Conservation (phyloP, 1,284 basidiomycete genomes). For the Peniophora sp. region DNA sequence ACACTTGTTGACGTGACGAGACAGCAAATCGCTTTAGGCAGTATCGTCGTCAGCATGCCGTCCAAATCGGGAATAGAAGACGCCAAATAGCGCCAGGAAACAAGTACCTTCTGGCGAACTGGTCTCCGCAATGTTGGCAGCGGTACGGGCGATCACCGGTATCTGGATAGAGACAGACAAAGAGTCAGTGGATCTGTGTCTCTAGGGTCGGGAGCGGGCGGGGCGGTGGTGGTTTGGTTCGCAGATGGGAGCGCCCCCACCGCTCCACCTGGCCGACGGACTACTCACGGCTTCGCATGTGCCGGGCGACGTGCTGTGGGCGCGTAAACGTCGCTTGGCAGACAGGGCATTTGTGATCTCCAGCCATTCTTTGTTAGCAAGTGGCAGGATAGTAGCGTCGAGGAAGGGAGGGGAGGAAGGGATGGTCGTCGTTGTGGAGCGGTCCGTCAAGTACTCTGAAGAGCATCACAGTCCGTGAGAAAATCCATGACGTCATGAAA, state of each 20-base stretch:
- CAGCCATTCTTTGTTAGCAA: slow-evolving; percentile 21
- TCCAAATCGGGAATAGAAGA: not conserved
- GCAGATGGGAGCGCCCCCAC: not conserved
- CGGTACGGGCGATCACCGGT: slow-evolving; percentile 91
- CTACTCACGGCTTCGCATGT: slow-evolving; percentile 78
- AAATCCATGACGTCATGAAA: not conserved
- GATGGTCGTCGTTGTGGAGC: not conserved
- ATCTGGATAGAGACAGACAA: slow-evolving; percentile 37
- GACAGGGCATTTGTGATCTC: slow-evolving; percentile 56
- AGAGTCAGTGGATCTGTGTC: slow-evolving; percentile 6
- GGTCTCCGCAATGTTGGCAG: slow-evolving; percentile 82
- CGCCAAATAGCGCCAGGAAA: slow-evolving; percentile 1
- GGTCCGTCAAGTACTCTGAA: not conserved
- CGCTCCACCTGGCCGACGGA: not conserved
- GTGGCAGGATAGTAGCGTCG: not conserved
- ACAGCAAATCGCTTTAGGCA: slow-evolving; percentile 66
- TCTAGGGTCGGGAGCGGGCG: slow-evolving; percentile 5
- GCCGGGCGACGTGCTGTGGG: slow-evolving; percentile 84
- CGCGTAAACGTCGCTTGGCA: slow-evolving; percentile 84
- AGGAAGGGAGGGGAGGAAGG: not conserved
- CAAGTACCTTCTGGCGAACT: slow-evolving; percentile 77
- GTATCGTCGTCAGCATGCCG: not conserved
- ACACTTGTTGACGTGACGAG: slow-evolving; percentile 85
- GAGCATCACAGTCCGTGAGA: not conserved
- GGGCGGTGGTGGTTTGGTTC: slow-evolving; percentile 10